Evolutionary conservation across 495 filamentous ascomycete species (phyloP), one percentile per base, ranked within the genome.

Genomic region (Trichoderma erinaceum): DNA sequence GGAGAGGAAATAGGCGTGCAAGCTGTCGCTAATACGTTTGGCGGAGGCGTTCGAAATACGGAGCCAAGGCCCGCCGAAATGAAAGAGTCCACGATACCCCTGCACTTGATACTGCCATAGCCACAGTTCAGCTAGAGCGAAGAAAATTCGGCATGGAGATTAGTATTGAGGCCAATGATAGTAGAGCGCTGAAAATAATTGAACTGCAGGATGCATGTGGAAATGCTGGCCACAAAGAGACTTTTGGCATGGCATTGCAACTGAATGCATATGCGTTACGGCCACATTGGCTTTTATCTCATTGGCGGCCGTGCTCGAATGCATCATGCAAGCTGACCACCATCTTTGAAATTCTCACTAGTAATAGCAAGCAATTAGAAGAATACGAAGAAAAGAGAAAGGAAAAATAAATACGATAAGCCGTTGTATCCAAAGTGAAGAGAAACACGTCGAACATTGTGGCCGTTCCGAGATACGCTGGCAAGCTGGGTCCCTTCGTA

Each of bases 21-120:
- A 7, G 35, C 8, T 38, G 35, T 35, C 32, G 32, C 35, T 38
- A 38, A 38, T 38, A 38, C 35, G 35, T 38, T 38, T 38, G 35
- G 35, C 35, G 35, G 35, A 38, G 35, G 35, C 35, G 35, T 38
- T 38, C 3, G 35, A 38, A 38, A 38, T 38, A 38, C 35, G 35
- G 35, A 61, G 56, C 56, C 56, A 61, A 61, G 56, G 56, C 23
- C 25, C 56, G 35, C 35, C 25, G 56, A 61, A 61, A 61, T 61
- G 56, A 61, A 61, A 38, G 56, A 61, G 25, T 25, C 56, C 56
- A 61, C 25, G 56, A 25, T 25, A 29, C 56, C 56, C 56, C 25
- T 23, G 56, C 56, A 16, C 25, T 5, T 15, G 56, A 32, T 32
- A 25, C 56, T 4, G 23, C 27, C n/a, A 61, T 29, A 32, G 13